phyloP scores from a whole-genome alignment of 2,329 filamentous ascomycete species.

The Nemania sp. region DNA sequence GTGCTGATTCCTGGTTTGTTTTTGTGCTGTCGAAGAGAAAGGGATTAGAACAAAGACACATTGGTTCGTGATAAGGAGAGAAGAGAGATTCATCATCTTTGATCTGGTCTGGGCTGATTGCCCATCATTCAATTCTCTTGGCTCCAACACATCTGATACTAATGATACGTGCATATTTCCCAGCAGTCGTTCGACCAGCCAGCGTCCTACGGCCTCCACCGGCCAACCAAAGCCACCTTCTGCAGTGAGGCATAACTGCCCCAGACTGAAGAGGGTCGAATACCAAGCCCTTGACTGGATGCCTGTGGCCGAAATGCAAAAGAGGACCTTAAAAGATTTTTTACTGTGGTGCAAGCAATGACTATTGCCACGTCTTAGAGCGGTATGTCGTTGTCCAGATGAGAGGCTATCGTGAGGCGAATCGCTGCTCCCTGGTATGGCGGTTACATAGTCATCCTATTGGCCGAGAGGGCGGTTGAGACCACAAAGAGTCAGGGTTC shows the following conservation, averaged over 20 bases:
- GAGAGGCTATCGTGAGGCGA: conserved; percentile 53
- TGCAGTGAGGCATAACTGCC: conserved; percentile 41
- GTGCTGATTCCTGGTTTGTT: conserved; percentile 37
- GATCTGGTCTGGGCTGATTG: conserved; percentile 48
- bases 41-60: conserved; percentile 38
- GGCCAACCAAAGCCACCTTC: conserved; percentile 48
- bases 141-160: conserved; percentile 31
- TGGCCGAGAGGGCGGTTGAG: conserved; percentile 51
- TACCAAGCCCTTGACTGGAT: conserved; percentile 31
- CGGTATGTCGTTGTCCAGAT: conserved; percentile 42
- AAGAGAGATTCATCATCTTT: conserved; percentile 42
- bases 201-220: conserved; percentile 32
- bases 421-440: conserved; percentile 43
- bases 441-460: conserved; percentile 43
- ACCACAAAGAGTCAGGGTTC: conserved; percentile 41
- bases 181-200: conserved; percentile 37
- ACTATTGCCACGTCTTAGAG: conserved; percentile 43
- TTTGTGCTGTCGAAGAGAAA: conserved; percentile 34
- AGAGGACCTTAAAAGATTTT: neutral
- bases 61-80: conserved; percentile 23
- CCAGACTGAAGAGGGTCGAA: conserved; percentile 30
- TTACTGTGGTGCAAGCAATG: conserved; percentile 12
- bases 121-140: conserved; percentile 41
- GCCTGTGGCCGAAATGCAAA: conserved; percentile 34
- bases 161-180: conserved; percentile 12